A percentile compares a stretch with the other conserved stretches of the same genome.
These are phyloP conservation scores for Cornus florida DNA, from an alignment of 148 eudicot species.

Conservation along the genomic window DNA sequence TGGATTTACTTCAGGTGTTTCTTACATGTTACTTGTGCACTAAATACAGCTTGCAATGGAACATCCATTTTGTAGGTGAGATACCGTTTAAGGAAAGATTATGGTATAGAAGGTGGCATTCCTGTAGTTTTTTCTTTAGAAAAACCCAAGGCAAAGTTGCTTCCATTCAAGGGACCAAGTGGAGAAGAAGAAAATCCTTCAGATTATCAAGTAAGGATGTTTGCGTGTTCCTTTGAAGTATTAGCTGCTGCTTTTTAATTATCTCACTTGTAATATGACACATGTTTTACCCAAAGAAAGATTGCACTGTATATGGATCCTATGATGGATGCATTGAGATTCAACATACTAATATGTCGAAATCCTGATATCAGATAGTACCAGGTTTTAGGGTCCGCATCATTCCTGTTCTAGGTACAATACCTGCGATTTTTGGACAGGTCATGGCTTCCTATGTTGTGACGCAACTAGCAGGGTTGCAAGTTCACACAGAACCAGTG, in stretches of 20 bases:
- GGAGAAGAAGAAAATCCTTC: slow-evolving; percentile 95
- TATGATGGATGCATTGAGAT: background rate
- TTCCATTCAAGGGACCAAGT: slow-evolving; percentile 85
- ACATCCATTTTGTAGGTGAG: slow-evolving; percentile 66
- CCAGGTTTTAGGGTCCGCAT: slow-evolving; percentile 98
- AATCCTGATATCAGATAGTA: slow-evolving; percentile 60
- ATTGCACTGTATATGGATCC: background rate
- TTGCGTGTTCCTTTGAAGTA: slow-evolving; percentile 8
- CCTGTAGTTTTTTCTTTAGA: slow-evolving; percentile 96
- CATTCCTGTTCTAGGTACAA: slow-evolving; percentile 91
- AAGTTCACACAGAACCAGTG: slow-evolving; percentile 84
- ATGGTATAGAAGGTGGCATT: slow-evolving; percentile 97
- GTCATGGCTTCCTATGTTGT: slow-evolving; percentile 93
- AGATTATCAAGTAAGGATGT: slow-evolving; percentile 82
- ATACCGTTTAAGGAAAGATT: slow-evolving; percentile 76
- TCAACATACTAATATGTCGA: slow-evolving; percentile 6
- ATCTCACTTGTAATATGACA: background rate
- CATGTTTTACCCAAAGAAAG: background rate
- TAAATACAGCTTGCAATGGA: background rate
- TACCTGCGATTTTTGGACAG: slow-evolving; percentile 97
- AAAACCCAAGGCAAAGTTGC: slow-evolving; percentile 94
- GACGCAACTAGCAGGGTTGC: slow-evolving; percentile 78
- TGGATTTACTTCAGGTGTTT: background rate
- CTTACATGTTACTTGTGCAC: background rate
- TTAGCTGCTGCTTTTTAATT: background rate